Base-by-base conservation (phyloP, 805 yeast genomes). In the Metschnikowia dekortorum region DNA sequence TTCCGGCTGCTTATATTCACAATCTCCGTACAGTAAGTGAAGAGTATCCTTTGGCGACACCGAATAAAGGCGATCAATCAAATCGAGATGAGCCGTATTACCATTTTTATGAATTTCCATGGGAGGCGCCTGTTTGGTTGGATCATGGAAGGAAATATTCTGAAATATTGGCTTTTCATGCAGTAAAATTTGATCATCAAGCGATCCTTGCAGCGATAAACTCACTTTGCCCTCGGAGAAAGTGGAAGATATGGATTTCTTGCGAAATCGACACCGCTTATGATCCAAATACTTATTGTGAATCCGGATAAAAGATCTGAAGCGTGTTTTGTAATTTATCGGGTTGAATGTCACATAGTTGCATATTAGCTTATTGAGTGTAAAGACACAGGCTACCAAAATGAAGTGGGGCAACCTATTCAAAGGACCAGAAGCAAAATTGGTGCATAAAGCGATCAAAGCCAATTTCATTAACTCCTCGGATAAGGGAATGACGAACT, bases 11-110 rank as follows among this genome's bases (percentile, higher is more conserved):
- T 18, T 13, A 18, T 6, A 4, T 4, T 36, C 22, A 28, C 10
- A 29, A 26, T 36, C 42, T 10, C 29, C 44, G 28, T 52, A 46
- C 13, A 37, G 32, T n/a, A 69, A 57, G 54, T 72, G 70, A 47
- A 61, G 64, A 0, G 77, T 71, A 50, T 73, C 70, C 44, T 61
- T 69, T 0, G 77, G 77, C 2, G 75, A 70, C 6, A 73, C 70
- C 1, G 76, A 67, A 51, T 70, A 72, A 30, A 70, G 54, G 47
- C 64, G 66, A 44, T 72, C 75, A 48, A 55, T 48, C 52, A 36
- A 16, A 9, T 49, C 45, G 31, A 28, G 51, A 42, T 50, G 53
- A 39, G 50, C 46, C 41, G 35, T 36, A 35, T 10, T 44, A 26
- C 16, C 33, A 16, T 47, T 38, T 22, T 32, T 16, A 9, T n/a